Evolutionary conservation across 148 eudicot genomes (phyloP).

Genomic region (Dianthus caryophyllus): DNA sequence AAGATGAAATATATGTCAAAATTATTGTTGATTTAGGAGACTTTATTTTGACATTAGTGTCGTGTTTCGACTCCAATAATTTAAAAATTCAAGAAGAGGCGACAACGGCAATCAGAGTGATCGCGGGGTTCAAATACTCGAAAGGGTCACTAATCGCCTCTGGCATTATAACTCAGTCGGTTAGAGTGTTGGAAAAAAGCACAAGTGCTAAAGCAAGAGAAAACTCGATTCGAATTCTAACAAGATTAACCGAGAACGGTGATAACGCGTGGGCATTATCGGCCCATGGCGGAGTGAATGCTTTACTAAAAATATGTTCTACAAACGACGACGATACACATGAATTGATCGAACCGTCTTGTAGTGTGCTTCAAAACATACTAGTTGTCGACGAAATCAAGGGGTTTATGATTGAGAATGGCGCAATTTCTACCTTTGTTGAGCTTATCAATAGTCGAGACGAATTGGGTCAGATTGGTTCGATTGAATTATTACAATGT

Average conservation of each 20-base stretch:
- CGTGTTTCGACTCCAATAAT: constrained; percentile 50
- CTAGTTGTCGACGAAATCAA: constrained; percentile 75
- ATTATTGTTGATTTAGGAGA: constrained; percentile 47
- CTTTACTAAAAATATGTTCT: constrained; percentile 43
- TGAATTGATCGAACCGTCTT: constrained; percentile 44
- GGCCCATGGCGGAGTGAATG: constrained; percentile 81
- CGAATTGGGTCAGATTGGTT: constrained; percentile 42
- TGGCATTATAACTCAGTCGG: constrained; percentile 56
- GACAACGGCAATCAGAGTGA: constrained; percentile 29
- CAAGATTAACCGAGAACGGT: constrained; percentile 61
- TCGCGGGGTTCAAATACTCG: constrained; percentile 41
- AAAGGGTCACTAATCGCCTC: constrained; percentile 37
- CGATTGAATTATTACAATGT: constrained; percentile 55
- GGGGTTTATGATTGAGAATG: constrained; percentile 75
- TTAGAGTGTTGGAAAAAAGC: constrained; percentile 61
- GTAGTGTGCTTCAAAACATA: constrained; percentile 68
- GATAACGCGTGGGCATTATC: constrained; percentile 88
- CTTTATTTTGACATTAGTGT: constrained; percentile 32
- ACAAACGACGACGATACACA: neutral
- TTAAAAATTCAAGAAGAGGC: constrained; percentile 51
- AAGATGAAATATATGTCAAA: constrained; percentile 64
- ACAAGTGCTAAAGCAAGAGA: constrained; percentile 36
- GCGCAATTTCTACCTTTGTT: constrained; percentile 41
- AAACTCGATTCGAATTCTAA: constrained; percentile 43
- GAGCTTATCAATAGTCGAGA: constrained; percentile 47